Base-by-base conservation (phyloP, 345 rosid species). In the Conringia planisiliqua region DNA sequence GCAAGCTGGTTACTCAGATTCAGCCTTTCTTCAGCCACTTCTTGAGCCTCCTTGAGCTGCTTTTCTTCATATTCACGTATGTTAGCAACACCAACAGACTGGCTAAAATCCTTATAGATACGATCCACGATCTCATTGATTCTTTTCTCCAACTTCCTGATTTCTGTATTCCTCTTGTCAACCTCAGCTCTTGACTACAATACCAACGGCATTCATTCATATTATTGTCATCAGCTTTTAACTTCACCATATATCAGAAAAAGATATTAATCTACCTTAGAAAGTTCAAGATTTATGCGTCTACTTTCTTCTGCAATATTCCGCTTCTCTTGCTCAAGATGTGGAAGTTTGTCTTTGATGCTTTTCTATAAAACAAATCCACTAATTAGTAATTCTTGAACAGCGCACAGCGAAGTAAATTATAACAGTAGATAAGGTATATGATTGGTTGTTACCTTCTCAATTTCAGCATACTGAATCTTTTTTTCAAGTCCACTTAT, bases 61-160 rank as follows among this genome's bases (percentile, higher is more conserved):
- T 86, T 90, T 83, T 95, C 99, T 79, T 95, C 98, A 80, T 90
- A 95, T 82, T 90, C 96, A 60, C 96, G 99, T 71, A 95, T 92
- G 76, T 95, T 95, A 72, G 87, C 81, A 71, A 95, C 96, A 29
- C 97, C 97, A 67, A 92, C 98, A 75, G 82, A 73, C 62, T 64
- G 79, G 81, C 99, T 92, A 78, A 95, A 95, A 66, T 84, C 85
- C 83, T 77, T 85, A 80, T 82, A 92, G 62, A 95, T 85, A 52
- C 81, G 80, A 59, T 95, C 99, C 70, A 89, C 91, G 72, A 90
- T 87, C 85, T 87, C 88, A 80, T 95, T 95, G 70, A 95, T 95
- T 83, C 86, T 85, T 82, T 83, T 89, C 87, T 90, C 99, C 81
- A 90, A 80, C 80, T 86, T 89, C 77, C 69, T 83, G 71, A 92